Evolutionary conservation across 2,329 filamentous ascomycete genomes (phyloP).

Genomic region (Talaromyces marneffei): DNA sequence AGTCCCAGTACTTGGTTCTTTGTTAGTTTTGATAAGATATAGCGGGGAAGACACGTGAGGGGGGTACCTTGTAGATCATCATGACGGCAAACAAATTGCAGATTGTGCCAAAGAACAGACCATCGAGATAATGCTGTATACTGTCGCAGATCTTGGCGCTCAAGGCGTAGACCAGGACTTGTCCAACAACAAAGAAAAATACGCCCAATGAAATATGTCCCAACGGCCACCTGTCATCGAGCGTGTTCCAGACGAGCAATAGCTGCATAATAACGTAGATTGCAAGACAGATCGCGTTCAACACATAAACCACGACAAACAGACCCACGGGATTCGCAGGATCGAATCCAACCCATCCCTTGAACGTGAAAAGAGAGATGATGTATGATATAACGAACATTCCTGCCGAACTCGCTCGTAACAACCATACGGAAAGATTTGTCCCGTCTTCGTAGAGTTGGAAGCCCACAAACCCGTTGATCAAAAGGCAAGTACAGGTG

Average conservation of each 20-base stretch:
- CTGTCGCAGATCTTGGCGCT: conserved; percentile 77
- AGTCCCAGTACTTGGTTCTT: conserved; percentile 81
- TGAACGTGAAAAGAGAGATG: conserved; percentile 87
- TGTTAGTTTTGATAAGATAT: neutral
- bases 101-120: conserved; percentile 86
- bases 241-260: conserved; percentile 77
- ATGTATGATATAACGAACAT: conserved; percentile 86
- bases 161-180: conserved; percentile 88
- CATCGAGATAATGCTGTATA: conserved; percentile 88
- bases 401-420: conserved; percentile 68
- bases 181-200: conserved; percentile 85
- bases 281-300: conserved; percentile 80
- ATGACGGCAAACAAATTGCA: conserved; percentile 93
- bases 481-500: conserved; percentile 78
- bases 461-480: conserved; percentile 98
- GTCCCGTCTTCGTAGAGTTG: conserved; percentile 98
- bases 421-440: conserved; percentile 83
- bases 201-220: conserved; percentile 86
- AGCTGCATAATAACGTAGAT: conserved; percentile 85
- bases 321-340: conserved; percentile 82
- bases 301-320: conserved; percentile 84
- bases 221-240: conserved; percentile 92
- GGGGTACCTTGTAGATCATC: conserved; percentile 95
- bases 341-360: conserved; percentile 76
- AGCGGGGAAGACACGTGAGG: neutral